These are phyloP conservation scores for Cruciata laevipes DNA, from an alignment of 257 asterid species.

Conservation along the genomic window DNA sequence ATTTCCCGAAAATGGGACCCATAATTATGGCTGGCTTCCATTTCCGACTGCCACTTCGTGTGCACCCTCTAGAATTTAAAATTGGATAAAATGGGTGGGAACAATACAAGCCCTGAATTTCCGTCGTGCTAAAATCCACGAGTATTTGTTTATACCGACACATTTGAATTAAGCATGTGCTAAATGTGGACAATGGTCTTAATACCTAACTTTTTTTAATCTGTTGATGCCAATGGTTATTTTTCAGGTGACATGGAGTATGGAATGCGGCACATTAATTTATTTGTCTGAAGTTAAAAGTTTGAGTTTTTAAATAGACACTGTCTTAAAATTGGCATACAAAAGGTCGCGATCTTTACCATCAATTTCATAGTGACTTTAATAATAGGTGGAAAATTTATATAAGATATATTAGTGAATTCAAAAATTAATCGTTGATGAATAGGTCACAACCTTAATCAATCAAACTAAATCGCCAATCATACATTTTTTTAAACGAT, in stretches of 20 bases:
- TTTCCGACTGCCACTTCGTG: not conserved
- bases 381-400: not conserved
- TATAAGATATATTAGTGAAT: too few species aligned
- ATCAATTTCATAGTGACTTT: not conserved
- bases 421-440: too few species aligned
- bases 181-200: not conserved
- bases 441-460: too few species aligned
- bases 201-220: not conserved
- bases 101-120: not conserved
- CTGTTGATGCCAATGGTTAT: not conserved
- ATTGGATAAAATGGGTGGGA: not conserved
- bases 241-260: not conserved
- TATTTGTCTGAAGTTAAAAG: not conserved
- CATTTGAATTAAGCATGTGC: conserved; percentile 1
- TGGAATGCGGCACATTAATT: not conserved
- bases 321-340: not conserved
- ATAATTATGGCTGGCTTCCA: not conserved
- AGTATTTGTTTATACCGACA: not conserved
- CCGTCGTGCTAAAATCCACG: not conserved
- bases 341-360: not conserved
- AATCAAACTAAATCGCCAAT: too few species aligned
- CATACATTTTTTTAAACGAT: too few species aligned
- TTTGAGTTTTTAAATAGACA: not conserved
- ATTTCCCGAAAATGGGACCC: not conserved
- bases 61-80: not conserved